Conservation (phyloP, 192 early-diverging fungal genomes). For the Linderina pennispora region DNA sequence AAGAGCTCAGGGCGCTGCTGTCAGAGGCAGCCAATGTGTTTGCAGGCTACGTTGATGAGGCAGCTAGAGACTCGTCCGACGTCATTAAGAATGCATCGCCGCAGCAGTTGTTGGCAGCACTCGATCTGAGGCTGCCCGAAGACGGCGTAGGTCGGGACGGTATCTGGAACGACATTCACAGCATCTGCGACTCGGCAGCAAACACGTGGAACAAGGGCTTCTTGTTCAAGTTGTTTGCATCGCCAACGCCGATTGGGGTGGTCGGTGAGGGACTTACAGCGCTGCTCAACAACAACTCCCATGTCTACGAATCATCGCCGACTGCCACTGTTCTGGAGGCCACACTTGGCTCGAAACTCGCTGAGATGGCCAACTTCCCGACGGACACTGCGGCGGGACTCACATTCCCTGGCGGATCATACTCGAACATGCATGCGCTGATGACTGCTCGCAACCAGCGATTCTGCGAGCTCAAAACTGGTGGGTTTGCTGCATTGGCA, state of each 20-base stretch:
- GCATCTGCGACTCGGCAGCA: conserved; percentile 11
- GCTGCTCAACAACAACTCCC: conserved; percentile 70
- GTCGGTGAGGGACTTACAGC: conserved; percentile 61
- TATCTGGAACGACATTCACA: conserved; percentile 35
- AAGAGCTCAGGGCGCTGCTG: conserved; percentile 23
- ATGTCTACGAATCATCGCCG: conserved; percentile 72
- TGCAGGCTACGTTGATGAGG: conserved; percentile 10
- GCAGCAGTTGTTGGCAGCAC: neutral
- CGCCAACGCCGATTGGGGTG: conserved; percentile 68
- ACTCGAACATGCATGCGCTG: conserved; percentile 71
- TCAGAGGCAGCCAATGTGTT: conserved; percentile 11
- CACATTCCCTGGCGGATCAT: conserved; percentile 68
- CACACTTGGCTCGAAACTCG: conserved; percentile 43
- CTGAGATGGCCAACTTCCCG: conserved; percentile 19
- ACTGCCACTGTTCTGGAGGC: conserved; percentile 66
- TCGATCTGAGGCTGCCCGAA: conserved; percentile 4
- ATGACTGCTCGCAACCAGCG: conserved; percentile 62
- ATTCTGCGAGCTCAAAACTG: conserved; percentile 55
- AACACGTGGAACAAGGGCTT: conserved; percentile 65
- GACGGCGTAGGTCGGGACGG: conserved; percentile 2
- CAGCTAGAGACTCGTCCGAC: neutral
- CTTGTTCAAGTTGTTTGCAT: conserved; percentile 79
- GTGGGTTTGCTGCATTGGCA: conserved; percentile 33
- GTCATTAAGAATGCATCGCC: neutral
- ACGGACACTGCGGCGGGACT: conserved; percentile 51